These are phyloP conservation scores for Neurospora sp. DNA, from an alignment of 495 filamentous ascomycete genomes.

Conservation along the genomic window DNA sequence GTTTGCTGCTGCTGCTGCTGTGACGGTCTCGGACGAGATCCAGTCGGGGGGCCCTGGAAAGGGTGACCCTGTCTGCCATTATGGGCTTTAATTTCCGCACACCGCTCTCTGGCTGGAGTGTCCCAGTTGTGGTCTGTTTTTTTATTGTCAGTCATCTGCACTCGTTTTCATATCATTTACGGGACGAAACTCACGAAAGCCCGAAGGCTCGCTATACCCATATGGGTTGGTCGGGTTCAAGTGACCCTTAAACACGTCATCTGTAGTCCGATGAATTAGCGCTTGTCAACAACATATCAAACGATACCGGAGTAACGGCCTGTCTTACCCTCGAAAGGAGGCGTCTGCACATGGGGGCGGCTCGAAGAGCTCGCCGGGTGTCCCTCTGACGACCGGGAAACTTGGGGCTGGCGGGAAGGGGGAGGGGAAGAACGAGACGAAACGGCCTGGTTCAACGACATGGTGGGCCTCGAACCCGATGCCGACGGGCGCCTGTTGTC, in stretches of 20 bases:
- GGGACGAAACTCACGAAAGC: conserved; percentile 12
- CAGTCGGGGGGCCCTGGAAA: conserved; percentile 3
- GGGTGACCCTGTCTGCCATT: background rate
- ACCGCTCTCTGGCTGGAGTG: conserved; percentile 6
- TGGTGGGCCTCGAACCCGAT: background rate
- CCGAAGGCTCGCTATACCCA: conserved; percentile 11
- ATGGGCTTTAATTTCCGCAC: background rate
- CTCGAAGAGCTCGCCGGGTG: background rate
- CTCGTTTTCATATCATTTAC: background rate
- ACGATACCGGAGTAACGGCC: background rate
- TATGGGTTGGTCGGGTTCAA: conserved; percentile 10
- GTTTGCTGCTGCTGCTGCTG: background rate
- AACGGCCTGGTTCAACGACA: background rate
- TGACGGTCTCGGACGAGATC: conserved; percentile 1
- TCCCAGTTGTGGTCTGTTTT: conserved; percentile 9
- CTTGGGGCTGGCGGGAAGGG: background rate
- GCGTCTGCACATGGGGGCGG: background rate
- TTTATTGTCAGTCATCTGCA: background rate
- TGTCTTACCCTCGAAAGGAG: background rate
- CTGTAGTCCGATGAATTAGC: background rate
- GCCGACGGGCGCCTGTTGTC: background rate
- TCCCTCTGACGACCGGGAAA: background rate
- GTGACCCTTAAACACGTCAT: background rate
- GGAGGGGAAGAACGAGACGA: background rate
- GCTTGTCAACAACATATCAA: background rate